A percentile compares a stretch with the other conserved stretches of the same genome.
Conservation (phyloP, 2,329 filamentous ascomycete species). For the Aspergillus texensis region DNA sequence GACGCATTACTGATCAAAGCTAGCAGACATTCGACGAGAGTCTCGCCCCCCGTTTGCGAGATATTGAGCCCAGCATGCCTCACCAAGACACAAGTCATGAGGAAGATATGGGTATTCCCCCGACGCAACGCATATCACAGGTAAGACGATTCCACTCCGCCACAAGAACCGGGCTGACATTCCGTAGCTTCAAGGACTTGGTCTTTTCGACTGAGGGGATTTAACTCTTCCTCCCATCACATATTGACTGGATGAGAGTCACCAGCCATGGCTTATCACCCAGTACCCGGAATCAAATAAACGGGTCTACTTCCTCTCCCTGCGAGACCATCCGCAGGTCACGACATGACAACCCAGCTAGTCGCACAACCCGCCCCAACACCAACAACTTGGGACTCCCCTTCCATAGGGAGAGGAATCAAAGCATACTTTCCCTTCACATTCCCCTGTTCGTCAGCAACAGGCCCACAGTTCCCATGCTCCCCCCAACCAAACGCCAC, state of each 20-base stretch:
- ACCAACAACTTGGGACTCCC: slow-evolving; percentile 55
- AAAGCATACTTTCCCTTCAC: slow-evolving; percentile 71
- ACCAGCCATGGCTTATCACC: not conserved
- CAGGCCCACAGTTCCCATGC: slow-evolving; percentile 89
- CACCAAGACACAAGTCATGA: slow-evolving; percentile 21
- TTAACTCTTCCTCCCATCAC: not conserved
- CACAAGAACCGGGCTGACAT: slow-evolving; percentile 23
- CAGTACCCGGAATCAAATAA: not conserved
- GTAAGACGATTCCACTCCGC: slow-evolving; percentile 29
- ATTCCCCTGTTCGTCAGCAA: slow-evolving; percentile 62
- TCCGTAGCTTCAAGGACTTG: slow-evolving; percentile 38
- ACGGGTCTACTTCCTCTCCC: not conserved
- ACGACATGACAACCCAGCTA: slow-evolving; percentile 67
- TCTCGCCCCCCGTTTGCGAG: slow-evolving; percentile 33
- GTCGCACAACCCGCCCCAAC: slow-evolving; percentile 90
- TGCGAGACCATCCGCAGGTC: slow-evolving; percentile 11
- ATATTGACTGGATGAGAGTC: no score
- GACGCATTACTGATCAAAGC: not conserved
- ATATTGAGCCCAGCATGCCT: slow-evolving; percentile 34
- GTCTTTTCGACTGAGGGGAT: slow-evolving; percentile 46
- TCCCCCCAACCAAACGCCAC: slow-evolving; percentile 96
- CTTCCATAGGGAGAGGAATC: slow-evolving; percentile 61
- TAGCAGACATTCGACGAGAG: slow-evolving; percentile 36
- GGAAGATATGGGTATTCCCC: slow-evolving; percentile 46
- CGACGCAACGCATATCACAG: slow-evolving; percentile 54